A percentile compares a stretch with the other conserved stretches of the same genome.
phyloP scores from a whole-genome alignment of 768 basidiomycete species.

The Neoboletus brunneissimus region DNA sequence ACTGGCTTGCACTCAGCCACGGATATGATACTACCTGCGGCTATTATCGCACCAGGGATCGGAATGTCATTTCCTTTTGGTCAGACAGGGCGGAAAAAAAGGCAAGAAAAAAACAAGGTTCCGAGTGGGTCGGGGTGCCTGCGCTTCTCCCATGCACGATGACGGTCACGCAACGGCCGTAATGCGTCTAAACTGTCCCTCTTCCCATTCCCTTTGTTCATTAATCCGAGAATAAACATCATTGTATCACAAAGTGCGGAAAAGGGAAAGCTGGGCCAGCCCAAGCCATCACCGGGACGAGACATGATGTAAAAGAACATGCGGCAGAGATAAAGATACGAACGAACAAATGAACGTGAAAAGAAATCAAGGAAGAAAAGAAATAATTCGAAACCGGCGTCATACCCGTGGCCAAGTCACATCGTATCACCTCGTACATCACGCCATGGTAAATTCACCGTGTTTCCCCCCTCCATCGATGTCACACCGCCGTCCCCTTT shows the following conservation, averaged over 20 bases:
- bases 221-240: conserved; percentile 25
- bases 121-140: conserved; percentile 23
- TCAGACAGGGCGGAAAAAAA: neutral
- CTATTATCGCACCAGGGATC: conserved; percentile 5
- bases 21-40: neutral
- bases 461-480: conserved; percentile 2
- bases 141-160: conserved; percentile 18
- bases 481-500: conserved; percentile 27
- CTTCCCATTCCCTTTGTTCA: conserved; percentile 22
- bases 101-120: conserved; percentile 26
- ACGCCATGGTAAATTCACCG: conserved; percentile 10
- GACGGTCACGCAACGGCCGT: conserved; percentile 14
- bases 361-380: conserved; percentile 6
- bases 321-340: conserved; percentile 17
- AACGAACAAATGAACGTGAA: neutral
- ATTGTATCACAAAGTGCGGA: conserved; percentile 9
- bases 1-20: neutral
- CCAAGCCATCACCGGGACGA: neutral
- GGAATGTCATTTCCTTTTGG: neutral
- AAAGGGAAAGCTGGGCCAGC: neutral
- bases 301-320: conserved; percentile 18
- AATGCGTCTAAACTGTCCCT: conserved; percentile 18
- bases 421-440: conserved; percentile 16
- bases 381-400: neutral
- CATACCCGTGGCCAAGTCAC: conserved; percentile 12